phyloP scores from a whole-genome alignment of 306 rosid species.

The Urtica urens region DNA sequence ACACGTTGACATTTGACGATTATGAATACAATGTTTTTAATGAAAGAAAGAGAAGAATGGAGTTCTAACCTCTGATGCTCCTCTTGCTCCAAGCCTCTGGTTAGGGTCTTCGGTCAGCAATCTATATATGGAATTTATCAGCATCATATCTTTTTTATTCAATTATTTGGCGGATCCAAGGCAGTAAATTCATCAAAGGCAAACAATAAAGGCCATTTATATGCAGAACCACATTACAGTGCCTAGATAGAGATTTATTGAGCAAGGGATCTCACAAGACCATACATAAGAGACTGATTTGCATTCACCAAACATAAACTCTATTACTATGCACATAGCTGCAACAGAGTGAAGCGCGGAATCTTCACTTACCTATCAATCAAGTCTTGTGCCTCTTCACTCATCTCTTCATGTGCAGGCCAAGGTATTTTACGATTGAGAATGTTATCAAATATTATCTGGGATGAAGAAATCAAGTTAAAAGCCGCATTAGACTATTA shows the following conservation, averaged over 20 bases:
- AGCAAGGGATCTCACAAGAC: too few relatives aligned
- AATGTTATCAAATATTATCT: slow-evolving; percentile 95
- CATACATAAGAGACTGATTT: too few relatives aligned
- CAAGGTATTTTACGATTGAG: slow-evolving; percentile 91
- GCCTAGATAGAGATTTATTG: too few relatives aligned
- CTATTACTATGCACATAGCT: too few relatives aligned
- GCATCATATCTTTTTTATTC: slow-evolving; percentile 5
- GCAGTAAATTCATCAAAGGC: neutral
- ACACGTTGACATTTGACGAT: slow-evolving; percentile 16
- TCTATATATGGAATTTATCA: slow-evolving; percentile 38
- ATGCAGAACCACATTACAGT: too few relatives aligned
- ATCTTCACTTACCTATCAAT: slow-evolving; percentile 68
- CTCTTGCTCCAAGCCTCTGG: slow-evolving; percentile 92
- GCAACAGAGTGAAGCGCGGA: too few relatives aligned
- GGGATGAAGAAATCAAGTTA: slow-evolving; percentile 10
- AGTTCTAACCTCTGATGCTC: slow-evolving; percentile 77
- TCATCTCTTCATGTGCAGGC: slow-evolving; percentile 91
- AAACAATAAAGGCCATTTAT: too few relatives aligned
- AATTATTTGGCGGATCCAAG: neutral
- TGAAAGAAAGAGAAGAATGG: slow-evolving; percentile 3
- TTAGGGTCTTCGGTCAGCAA: slow-evolving; percentile 90
- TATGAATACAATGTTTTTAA: slow-evolving; percentile 4
- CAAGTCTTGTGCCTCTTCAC: slow-evolving; percentile 77
- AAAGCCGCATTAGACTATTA: too few relatives aligned
- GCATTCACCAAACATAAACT: too few relatives aligned